Evolutionary conservation across 495 filamentous ascomycete species (phyloP), one percentile per base, ranked within the genome.

Genomic region (Aspergillus olivimuriae): DNA sequence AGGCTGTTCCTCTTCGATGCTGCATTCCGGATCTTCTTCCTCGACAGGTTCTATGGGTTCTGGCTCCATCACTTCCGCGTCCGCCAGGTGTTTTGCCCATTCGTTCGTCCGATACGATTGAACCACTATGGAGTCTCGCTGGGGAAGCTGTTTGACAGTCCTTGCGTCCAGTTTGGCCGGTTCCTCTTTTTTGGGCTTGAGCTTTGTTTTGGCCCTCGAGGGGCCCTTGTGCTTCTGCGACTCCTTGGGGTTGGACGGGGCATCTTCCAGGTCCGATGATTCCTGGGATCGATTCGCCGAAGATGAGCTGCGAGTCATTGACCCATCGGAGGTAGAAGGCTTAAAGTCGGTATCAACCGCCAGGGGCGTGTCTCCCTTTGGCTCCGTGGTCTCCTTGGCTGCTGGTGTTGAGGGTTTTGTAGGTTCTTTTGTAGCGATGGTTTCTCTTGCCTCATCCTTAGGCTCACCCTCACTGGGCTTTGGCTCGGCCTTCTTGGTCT

Each of bases 21-120:
- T 35, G 22, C 10, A 38, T 20, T 58, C 53, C 22, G 48, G 44
- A 7, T 50, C 14, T 17, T 60, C 53, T 15, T 66, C 59, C 46
- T 75, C 65, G 22, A 68, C 57, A 5, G 69, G 34, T 21, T 73
- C 62, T 8, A 86, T 58, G 1, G 74, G 70, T 11, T 91, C 86
- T 4, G 78, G 52, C n/a, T 86, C 81, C 18, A 88, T 89, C 3
- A 62, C 66, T 14, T 95, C 91, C 4, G 91, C 91, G 32, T 73
- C 64, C 21, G 81, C 77, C 15, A 94, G 66, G 62, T 95, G 88
- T 55, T 95, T 95, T 1, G 90, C 89, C 91, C 91, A 97, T 66
- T 97, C 90, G 51, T 95, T 94, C 4, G 89, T 96, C 35, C 91
- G 79, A 53, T 92, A 96, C 0, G 82, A 85, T 55, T 85, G 70